Evolutionary conservation across 2,329 filamentous ascomycete species (phyloP).

Genomic region (Coniochaeta sp.): DNA sequence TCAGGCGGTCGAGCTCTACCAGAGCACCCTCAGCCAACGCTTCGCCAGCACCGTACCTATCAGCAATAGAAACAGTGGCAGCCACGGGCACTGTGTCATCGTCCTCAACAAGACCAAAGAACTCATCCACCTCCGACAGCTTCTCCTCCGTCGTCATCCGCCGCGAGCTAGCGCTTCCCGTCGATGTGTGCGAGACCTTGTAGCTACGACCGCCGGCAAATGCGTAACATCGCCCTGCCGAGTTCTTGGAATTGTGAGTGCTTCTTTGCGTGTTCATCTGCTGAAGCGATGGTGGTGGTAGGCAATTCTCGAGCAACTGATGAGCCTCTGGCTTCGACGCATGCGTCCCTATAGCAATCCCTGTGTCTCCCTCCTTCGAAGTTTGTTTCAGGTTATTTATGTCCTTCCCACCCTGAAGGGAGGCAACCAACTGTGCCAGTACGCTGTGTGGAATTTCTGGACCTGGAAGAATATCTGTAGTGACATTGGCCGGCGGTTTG

Average conservation of each 20-base stretch:
- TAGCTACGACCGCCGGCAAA: neutral
- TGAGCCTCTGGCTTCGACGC: neutral
- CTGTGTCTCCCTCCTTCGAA: no score
- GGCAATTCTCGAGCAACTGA: neutral
- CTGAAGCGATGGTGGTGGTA: slow-evolving; percentile 1
- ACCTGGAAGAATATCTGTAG: neutral
- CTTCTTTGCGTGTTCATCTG: neutral
- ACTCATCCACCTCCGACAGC: slow-evolving; percentile 10
- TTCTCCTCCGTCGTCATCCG: slow-evolving; percentile 10
- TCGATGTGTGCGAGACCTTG: neutral
- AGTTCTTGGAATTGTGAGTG: neutral
- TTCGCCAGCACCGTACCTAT: neutral
- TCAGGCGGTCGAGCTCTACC: neutral
- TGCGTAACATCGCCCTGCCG: neutral
- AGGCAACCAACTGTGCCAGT: neutral
- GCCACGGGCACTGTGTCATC: neutral
- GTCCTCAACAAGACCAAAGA: neutral
- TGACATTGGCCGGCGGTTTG: neutral
- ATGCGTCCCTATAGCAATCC: neutral
- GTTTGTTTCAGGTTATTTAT: neutral
- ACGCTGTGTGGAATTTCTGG: slow-evolving; percentile 1
- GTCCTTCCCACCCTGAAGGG: neutral
- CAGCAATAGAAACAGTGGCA: neutral
- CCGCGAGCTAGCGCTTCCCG: neutral
- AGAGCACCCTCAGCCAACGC: neutral